Conservation (phyloP, 805 yeast genomes). For the Sugiyamaella valdiviana region DNA sequence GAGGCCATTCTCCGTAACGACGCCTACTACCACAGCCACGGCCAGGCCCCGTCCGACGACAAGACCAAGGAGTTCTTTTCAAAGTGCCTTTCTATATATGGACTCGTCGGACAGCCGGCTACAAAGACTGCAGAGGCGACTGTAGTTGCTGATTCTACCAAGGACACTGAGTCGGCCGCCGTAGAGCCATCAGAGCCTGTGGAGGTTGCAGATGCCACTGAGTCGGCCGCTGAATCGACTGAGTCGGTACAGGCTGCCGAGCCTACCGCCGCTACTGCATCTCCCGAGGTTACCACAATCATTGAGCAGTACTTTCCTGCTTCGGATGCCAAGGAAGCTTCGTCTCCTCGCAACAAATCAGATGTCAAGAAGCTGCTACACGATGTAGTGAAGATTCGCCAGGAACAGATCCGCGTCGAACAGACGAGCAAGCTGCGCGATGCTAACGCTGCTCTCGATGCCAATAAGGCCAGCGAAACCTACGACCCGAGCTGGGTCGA, state of each 20-base stretch:
- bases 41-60: constrained; percentile 14
- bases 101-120: constrained; percentile 21
- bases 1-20: constrained; percentile 24
- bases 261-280: neutral
- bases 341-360: constrained; percentile 17
- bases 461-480: constrained; percentile 30
- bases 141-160: constrained; percentile 23
- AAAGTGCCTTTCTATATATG: constrained; percentile 20
- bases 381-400: constrained; percentile 27
- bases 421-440: constrained; percentile 12
- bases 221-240: constrained; percentile 6
- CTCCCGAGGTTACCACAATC: neutral
- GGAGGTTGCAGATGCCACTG: constrained; percentile 8
- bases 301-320: constrained; percentile 11
- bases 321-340: constrained; percentile 1
- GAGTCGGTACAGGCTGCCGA: constrained; percentile 3
- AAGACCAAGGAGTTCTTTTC: constrained; percentile 11
- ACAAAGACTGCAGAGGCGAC: constrained; percentile 10
- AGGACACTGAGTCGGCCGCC: constrained; percentile 22
- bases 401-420: constrained; percentile 17
- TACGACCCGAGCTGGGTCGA: constrained; percentile 49
- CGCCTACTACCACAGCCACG: constrained; percentile 14
- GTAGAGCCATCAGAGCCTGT: constrained; percentile 19
- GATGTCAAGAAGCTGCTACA: constrained; percentile 29
- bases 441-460: neutral